Percentiles rank a stretch among this genome's conserved stretches.
Conservation (phyloP, 2,329 filamentous ascomycete species). For the Epichloe baconii region DNA sequence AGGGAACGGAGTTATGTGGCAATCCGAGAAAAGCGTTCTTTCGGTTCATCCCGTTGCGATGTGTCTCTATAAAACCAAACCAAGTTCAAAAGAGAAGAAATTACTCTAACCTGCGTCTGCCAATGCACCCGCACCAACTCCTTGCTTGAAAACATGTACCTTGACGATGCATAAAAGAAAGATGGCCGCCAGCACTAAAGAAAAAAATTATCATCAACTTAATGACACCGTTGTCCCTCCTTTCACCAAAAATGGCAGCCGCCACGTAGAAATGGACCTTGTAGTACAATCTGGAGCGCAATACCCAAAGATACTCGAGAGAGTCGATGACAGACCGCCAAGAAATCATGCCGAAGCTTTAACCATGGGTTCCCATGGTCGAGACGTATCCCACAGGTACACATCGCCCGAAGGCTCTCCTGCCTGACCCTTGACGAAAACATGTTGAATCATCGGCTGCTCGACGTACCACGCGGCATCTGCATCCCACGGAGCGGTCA, state of each 20-base stretch:
- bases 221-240: background rate
- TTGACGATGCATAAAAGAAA: background rate
- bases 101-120: background rate
- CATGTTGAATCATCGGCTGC: constrained; percentile 17
- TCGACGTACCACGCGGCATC: background rate
- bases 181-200: background rate
- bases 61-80: background rate
- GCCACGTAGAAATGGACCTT: background rate
- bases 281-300: background rate
- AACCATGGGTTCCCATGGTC: constrained; percentile 31
- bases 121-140: background rate
- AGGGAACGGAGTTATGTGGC: background rate
- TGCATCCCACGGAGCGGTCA: constrained; percentile 7
- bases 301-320: background rate
- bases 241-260: background rate
- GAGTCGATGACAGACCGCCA: background rate
- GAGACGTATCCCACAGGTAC: constrained; percentile 28
- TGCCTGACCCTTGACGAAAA: constrained; percentile 23
- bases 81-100: background rate
- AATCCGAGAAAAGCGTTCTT: constrained; percentile 1
- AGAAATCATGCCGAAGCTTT: constrained; percentile 20
- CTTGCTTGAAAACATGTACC: background rate
- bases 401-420: constrained; percentile 22
- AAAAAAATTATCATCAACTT: background rate
- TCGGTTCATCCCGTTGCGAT: background rate